Conservation (phyloP, 306 rosid genomes). For the Rubus idaeus region DNA sequence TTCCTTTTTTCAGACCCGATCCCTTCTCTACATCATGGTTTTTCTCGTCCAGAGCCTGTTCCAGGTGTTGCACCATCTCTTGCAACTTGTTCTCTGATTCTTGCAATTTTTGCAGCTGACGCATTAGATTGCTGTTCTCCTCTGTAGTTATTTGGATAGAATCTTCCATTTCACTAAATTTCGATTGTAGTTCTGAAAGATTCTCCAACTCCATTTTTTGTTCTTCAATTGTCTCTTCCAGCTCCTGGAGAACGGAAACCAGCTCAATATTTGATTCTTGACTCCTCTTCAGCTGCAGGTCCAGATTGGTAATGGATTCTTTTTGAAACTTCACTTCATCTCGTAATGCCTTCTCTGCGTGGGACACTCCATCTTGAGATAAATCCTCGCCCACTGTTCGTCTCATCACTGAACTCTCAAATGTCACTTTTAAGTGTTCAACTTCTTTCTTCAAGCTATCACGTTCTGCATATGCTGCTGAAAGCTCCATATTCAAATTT, state of each 20-base stretch:
- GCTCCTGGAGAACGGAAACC: conserved; percentile 84
- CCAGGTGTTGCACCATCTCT: conserved; percentile 54
- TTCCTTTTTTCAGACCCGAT: conserved; percentile 35
- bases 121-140: conserved; percentile 46
- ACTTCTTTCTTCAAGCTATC: conserved; percentile 55
- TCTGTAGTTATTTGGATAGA: conserved; percentile 42
- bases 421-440: conserved; percentile 47
- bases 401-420: conserved; percentile 37
- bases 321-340: conserved; percentile 78
- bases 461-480: conserved; percentile 49
- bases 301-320: conserved; percentile 68
- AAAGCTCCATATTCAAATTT: conserved; percentile 56
- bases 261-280: conserved; percentile 89
- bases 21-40: conserved; percentile 36
- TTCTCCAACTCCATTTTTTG: conserved; percentile 66
- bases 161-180: conserved; percentile 45
- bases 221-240: conserved; percentile 71
- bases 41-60: conserved; percentile 56
- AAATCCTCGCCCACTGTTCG: conserved; percentile 41
- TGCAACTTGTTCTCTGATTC: conserved; percentile 63
- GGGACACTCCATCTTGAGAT: conserved; percentile 40
- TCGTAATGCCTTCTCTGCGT: conserved; percentile 46
- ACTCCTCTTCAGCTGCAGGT: conserved; percentile 71
- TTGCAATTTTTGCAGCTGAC: conserved; percentile 54
- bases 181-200: conserved; percentile 52